Evolutionary conservation across 805 yeast species (phyloP).

Genomic region (Scheffersomyces amazonensis): DNA sequence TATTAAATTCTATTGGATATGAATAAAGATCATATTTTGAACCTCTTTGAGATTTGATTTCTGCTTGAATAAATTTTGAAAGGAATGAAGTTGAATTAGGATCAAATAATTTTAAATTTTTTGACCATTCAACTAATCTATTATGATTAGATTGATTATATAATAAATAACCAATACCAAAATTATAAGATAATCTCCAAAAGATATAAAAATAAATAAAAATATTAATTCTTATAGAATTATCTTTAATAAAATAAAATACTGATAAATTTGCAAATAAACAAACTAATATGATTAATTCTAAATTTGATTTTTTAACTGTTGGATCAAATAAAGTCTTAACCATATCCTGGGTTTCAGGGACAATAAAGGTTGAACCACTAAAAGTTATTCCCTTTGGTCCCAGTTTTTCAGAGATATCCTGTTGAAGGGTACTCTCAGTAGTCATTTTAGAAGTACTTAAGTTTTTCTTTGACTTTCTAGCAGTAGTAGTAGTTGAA

Average conservation of each 20-base stretch:
- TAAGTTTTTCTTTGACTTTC: background rate
- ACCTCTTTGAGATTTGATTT: conserved; percentile 40
- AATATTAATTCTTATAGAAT: conserved; percentile 22
- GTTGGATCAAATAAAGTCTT: conserved; percentile 77
- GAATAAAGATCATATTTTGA: conserved; percentile 20
- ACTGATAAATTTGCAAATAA: conserved; percentile 29
- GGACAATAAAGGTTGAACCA: conserved; percentile 46
- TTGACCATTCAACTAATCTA: conserved; percentile 52
- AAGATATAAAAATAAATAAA: conserved; percentile 59
- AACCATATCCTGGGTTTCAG: conserved; percentile 81
- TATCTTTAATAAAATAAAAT: conserved; percentile 23
- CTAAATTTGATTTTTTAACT: conserved; percentile 63
- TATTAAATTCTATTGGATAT: conserved; percentile 71
- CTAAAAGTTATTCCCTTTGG: conserved; percentile 43
- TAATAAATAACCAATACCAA: conserved; percentile 74
- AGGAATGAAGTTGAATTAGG: conserved; percentile 26
- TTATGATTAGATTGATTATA: conserved; percentile 62
- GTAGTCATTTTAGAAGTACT: background rate
- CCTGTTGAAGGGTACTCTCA: background rate
- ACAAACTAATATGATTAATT: conserved; percentile 50
- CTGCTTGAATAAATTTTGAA: conserved; percentile 36
- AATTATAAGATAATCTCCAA: conserved; percentile 75
- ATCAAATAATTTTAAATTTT: conserved; percentile 20
- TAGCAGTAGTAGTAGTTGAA: background rate
- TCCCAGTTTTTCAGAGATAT: conserved; percentile 8